Evolutionary conservation across 2,329 filamentous ascomycete species (phyloP).

Genomic region (Exophiala spinifera): DNA sequence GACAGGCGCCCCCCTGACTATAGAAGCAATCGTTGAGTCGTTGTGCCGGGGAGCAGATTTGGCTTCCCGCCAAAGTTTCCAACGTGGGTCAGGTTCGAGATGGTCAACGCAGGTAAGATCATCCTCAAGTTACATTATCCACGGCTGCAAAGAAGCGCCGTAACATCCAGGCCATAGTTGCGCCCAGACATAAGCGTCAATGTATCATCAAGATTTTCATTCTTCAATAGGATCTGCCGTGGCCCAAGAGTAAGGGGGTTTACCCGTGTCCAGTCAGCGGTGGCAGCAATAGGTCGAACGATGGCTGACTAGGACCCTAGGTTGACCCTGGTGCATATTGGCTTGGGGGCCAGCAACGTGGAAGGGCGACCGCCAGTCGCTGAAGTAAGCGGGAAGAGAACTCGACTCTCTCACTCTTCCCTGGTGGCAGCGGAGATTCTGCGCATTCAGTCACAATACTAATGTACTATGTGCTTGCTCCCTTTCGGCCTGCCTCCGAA

Average conservation of each 20-base stretch:
- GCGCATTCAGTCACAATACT: background rate
- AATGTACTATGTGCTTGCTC: too few relatives aligned
- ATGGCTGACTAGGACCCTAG: background rate
- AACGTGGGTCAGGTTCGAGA: too few relatives aligned
- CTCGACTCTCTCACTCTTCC: background rate
- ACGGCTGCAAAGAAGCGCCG: too few relatives aligned
- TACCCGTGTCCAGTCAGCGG: too few relatives aligned
- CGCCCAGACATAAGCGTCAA: background rate
- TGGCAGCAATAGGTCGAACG: background rate
- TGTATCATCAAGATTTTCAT: background rate
- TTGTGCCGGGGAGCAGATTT: background rate
- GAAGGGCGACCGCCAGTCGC: background rate
- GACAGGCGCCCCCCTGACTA: too few relatives aligned
- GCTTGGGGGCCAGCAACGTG: conserved; percentile 1
- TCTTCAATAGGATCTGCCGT: too few relatives aligned
- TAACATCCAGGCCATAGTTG: background rate
- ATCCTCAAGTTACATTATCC: too few relatives aligned
- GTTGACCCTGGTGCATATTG: background rate
- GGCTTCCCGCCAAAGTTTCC: background rate
- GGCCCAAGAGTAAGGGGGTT: background rate
- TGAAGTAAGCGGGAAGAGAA: conserved; percentile 1
- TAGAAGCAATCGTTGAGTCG: too few relatives aligned
- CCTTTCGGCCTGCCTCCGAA: background rate
- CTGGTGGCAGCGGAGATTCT: background rate
- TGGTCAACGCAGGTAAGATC: too few relatives aligned